Evolutionary conservation across 495 filamentous ascomycete species (phyloP), one percentile per base, ranked within the genome.

Genomic region (Penicillium paxilli): DNA sequence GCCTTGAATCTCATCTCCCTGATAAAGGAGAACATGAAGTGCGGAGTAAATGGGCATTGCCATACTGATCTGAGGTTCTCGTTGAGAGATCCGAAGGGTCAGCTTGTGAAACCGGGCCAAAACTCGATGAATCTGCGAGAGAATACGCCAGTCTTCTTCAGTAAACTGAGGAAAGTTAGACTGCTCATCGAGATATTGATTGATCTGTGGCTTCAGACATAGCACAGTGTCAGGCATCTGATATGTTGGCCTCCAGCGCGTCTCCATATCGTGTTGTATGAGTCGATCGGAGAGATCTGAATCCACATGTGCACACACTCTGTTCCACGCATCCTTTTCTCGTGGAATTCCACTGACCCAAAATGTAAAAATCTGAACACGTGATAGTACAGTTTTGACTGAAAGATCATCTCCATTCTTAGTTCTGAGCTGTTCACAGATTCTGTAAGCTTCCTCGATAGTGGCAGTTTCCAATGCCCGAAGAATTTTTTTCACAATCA

Each of bases 401-500:
- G 12, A 12, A 8, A 30, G 28, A 30, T 30, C 28, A n/a, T n/a
- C n/a, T 30, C 12, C 12, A 30, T 30, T 30, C 28, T 9, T 10
- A 12, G 8, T 30, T 12, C 12, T 30, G 8, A 30, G 8, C 8
- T 30, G 28, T n/a, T 37, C 33, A 37, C 33, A 37, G 11, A 30
- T 3, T 30, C 12, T 30, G 8, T 7, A 30, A 30, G 28, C 28
- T 30, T 30, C 28, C 12, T 30, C 8, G 8, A 12, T 21, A 47
- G 38, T 41, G 9, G 6, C 38, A 41, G 38, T 10, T 7, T 30
- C 28, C 12, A 30, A 30, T 30, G 12, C 28, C 8, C 12, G 28
- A 30, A 59, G 56, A 10, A 59, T 59, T 46, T 54, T 46, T 9
- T 44, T 45, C 2, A 54, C 51, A 49, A 59, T 59, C 0, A 59